phyloP scores from a whole-genome alignment of 805 yeast genomes.

The Wickerhamomyces pijperi region DNA sequence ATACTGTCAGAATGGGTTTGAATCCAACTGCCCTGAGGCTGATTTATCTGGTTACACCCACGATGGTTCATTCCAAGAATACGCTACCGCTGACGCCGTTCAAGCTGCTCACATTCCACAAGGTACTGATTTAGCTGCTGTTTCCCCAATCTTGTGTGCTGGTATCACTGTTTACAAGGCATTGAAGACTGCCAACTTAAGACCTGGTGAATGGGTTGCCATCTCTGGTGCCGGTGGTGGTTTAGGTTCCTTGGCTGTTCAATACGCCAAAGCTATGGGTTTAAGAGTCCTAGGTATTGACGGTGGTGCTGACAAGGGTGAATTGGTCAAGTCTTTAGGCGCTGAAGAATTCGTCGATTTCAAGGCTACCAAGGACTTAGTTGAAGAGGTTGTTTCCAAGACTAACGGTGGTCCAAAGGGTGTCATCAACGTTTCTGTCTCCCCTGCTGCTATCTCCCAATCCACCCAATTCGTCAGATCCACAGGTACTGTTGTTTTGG shows the following conservation, averaged over 20 bases:
- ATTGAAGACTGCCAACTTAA: slow-evolving; percentile 51
- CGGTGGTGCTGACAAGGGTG: slow-evolving; percentile 10
- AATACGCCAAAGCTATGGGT: slow-evolving; percentile 10
- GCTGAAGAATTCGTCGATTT: slow-evolving; percentile 55
- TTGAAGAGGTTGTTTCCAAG: slow-evolving; percentile 37
- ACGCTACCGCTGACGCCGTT: slow-evolving; percentile 55
- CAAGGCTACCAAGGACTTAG: slow-evolving; percentile 39
- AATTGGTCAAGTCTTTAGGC: slow-evolving; percentile 31
- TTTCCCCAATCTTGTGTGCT: slow-evolving; percentile 80
- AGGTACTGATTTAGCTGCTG: slow-evolving; percentile 61
- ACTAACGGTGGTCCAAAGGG: slow-evolving; percentile 69
- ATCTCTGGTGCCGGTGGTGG: slow-evolving; percentile 12
- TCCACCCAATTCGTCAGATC: slow-evolving; percentile 49
- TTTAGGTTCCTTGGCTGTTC: slow-evolving; percentile 8
- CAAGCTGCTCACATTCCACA: slow-evolving; percentile 74
- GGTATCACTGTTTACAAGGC: slow-evolving; percentile 91
- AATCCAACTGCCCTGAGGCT: slow-evolving; percentile 60
- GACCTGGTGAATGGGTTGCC: slow-evolving; percentile 29
- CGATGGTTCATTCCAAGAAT: slow-evolving; percentile 43
- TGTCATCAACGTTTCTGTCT: slow-evolving; percentile 59
- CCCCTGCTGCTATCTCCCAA: slow-evolving; percentile 51
- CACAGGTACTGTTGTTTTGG: slow-evolving; percentile 58
- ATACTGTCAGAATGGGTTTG: slow-evolving; percentile 46
- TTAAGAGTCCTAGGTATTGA: slow-evolving; percentile 10
- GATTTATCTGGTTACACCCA: slow-evolving; percentile 41